Base-by-base conservation (phyloP, 1,284 basidiomycete species). In the Hymenochaete sp. region DNA sequence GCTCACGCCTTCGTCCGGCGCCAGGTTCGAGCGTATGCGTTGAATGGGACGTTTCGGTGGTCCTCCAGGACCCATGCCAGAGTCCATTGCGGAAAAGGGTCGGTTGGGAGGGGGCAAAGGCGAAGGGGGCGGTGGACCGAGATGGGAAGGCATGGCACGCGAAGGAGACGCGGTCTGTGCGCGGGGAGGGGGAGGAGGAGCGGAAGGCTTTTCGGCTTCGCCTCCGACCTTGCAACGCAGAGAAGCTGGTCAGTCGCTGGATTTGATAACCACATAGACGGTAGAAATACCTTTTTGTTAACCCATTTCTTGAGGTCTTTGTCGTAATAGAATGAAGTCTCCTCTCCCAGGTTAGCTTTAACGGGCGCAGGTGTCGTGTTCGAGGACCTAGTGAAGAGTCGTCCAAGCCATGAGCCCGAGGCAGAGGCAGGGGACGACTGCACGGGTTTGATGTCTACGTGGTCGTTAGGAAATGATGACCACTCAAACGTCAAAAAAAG, bases 221-320 rank as follows among this genome's bases (percentile, higher is more conserved):
- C 64, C 59, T 24, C 72, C 75, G 48, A 67, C 71, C 83, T 89
- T 55, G 48, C 35, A 13, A 24, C 14, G 25, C 25, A 58, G 26
- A 54, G 46, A 7, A 19, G 27, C 6, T 38, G 21, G 13, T 14
- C 6, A 43, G 1, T 35, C 35, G 33, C 29, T 43, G 38, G 19
- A 31, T 10, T 14, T 31, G 14, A 10, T 9, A 31, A 31, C 28
- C 14, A 14, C 9, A 21, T 25, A 25, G 44, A n/a, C 22, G 4
- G 50, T 14, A 16, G 9, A 58, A 72, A 61, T 54, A 89, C 90
- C 65, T 87, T 93, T 66, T 88, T 93, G 64, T 97, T 93, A 16
- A 98, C 83, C 96, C 96, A 99, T 51, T 85, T 78, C 65, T 96
- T 96, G 52, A 86, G 75, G 18, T 97, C 92, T 56, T 87, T 82